Percentiles rank a stretch among this genome's conserved stretches.
Conservation (phyloP, 2,329 filamentous ascomycete genomes). For the Aspergillus ochraceus region DNA sequence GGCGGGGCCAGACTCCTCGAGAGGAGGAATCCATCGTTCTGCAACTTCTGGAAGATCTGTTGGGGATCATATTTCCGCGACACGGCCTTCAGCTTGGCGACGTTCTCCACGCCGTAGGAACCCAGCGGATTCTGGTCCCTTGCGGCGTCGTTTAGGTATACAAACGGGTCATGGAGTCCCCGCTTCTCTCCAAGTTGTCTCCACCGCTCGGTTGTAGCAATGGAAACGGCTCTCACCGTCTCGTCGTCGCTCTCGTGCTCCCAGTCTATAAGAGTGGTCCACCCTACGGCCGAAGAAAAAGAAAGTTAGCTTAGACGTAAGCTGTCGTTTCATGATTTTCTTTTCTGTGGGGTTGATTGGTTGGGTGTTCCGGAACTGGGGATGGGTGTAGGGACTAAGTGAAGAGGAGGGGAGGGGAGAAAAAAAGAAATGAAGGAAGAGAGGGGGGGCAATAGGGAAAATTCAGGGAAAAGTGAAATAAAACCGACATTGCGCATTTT, state of each 20-base stretch:
- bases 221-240: not conserved
- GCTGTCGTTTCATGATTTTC: not conserved
- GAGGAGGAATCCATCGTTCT: not conserved
- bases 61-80: not conserved
- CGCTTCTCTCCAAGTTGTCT: not conserved
- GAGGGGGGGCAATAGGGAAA: not conserved
- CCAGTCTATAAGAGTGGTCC: not conserved
- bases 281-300: not conserved
- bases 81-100: not conserved
- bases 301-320: not conserved
- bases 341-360: not conserved
- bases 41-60: not conserved
- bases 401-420: not conserved
- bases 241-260: not conserved
- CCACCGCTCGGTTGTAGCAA: not conserved
- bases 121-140: not conserved
- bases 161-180: not conserved
- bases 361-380: not conserved
- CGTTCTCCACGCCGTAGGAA: not conserved
- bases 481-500: not conserved
- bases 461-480: not conserved
- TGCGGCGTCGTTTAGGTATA: not conserved
- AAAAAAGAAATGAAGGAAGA: not conserved
- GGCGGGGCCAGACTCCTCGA: not conserved
- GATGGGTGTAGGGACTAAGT: not conserved